Percentiles rank a stretch among this genome's conserved stretches.
phyloP scores from a whole-genome alignment of 2,329 filamentous ascomycete species.

The Venturia nashicola region DNA sequence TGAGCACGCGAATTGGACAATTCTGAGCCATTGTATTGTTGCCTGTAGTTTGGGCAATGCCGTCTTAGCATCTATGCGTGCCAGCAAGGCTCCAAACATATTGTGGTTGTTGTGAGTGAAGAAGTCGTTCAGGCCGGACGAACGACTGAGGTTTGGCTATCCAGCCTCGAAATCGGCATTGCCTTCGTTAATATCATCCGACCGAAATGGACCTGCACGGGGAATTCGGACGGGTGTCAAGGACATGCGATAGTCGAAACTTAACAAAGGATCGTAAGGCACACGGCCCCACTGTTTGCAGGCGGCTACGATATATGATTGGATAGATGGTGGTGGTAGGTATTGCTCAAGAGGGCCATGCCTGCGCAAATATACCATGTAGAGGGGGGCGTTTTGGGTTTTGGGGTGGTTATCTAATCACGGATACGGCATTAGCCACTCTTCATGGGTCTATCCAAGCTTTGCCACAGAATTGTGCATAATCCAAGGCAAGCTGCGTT shows the following conservation, averaged over 20 bases:
- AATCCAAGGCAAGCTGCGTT: neutral
- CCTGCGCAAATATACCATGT: neutral
- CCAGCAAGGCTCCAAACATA: neutral
- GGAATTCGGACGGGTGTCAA: neutral
- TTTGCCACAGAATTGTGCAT: neutral
- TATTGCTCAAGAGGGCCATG: neutral
- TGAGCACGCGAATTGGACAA: neutral
- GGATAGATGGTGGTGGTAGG: neutral
- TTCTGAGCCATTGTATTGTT: slow-evolving; percentile 1
- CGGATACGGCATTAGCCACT: neutral
- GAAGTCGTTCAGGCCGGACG: neutral
- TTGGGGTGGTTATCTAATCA: neutral
- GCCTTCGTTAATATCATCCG: neutral
- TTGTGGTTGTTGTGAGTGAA: neutral
- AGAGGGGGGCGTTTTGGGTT: slow-evolving; percentile 1
- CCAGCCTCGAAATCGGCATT: neutral
- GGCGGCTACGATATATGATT: neutral
- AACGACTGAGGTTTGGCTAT: neutral
- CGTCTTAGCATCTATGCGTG: neutral
- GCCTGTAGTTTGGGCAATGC: neutral
- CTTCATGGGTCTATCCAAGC: neutral
- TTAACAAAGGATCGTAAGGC: neutral
- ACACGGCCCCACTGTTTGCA: neutral
- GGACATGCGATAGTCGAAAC: neutral
- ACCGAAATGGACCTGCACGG: neutral